Evolutionary conservation across 306 rosid genomes (phyloP).

Genomic region (Luffa aegyptiaca): DNA sequence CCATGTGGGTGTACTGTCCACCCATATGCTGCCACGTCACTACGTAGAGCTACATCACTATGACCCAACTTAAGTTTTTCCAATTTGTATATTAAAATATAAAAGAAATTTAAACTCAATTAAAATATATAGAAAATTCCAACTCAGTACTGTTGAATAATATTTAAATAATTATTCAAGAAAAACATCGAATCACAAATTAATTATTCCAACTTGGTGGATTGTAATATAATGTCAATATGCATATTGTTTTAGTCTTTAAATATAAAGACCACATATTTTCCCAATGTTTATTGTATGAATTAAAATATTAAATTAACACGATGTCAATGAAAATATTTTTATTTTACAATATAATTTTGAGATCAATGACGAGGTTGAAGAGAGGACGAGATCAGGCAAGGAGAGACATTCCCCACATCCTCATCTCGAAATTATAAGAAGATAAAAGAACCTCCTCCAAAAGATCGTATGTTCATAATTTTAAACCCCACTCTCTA

Average conservation of each 20-base stretch:
- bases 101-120: neutral
- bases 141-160: neutral
- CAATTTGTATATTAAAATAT: neutral
- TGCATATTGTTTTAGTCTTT: too few relatives aligned
- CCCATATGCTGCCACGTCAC: neutral
- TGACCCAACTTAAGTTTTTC: neutral
- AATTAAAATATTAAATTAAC: too few relatives aligned
- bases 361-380: neutral
- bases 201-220: neutral
- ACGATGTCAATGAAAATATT: too few relatives aligned
- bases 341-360: too few relatives aligned
- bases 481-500: too few relatives aligned
- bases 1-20: neutral
- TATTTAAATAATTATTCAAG: neutral
- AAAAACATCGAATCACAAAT: neutral
- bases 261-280: too few relatives aligned
- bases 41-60: neutral
- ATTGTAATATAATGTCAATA: neutral
- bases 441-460: too few relatives aligned
- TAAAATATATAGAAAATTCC: neutral
- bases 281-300: neutral
- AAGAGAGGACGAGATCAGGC: too few relatives aligned
- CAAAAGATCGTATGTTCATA: too few relatives aligned
- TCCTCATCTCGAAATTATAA: neutral
- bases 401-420: neutral